Conservation (phyloP, 306 rosid genomes). For the Crotalaria pallida region DNA sequence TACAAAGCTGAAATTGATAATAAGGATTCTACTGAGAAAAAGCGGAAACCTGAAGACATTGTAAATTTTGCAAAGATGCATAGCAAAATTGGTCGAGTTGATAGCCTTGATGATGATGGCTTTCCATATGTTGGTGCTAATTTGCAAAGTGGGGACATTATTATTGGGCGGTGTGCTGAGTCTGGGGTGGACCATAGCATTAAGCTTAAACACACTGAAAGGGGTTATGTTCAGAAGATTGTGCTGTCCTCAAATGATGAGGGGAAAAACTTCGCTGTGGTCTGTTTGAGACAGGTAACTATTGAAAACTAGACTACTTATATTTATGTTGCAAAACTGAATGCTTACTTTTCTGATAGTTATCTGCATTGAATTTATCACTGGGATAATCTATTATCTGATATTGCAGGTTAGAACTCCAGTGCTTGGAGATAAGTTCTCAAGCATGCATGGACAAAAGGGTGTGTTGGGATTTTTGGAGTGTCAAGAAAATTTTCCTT, state of each 20-base stretch:
- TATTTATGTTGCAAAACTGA: slow-evolving; percentile 20
- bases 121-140: slow-evolving; percentile 84
- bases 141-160: slow-evolving; percentile 84
- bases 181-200: slow-evolving; percentile 87
- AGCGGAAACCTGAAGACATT: slow-evolving; percentile 67
- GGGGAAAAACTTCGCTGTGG: slow-evolving; percentile 87
- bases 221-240: slow-evolving; percentile 90
- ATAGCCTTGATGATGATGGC: slow-evolving; percentile 93
- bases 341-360: not conserved
- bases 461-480: slow-evolving; percentile 92
- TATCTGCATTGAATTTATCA: not conserved
- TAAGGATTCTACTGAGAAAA: slow-evolving; percentile 66
- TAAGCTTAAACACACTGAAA: slow-evolving; percentile 88
- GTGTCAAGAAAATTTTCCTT: slow-evolving; percentile 89
- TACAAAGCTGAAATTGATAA: slow-evolving; percentile 88
- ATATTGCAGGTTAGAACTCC: slow-evolving; percentile 79
- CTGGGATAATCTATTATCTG: slow-evolving; percentile 7
- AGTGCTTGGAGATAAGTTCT: slow-evolving; percentile 93
- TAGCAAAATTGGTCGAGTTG: slow-evolving; percentile 86
- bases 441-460: slow-evolving; percentile 99
- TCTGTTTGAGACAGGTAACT: slow-evolving; percentile 90
- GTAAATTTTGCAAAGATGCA: slow-evolving; percentile 80
- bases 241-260: slow-evolving; percentile 90
- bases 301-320: not conserved
- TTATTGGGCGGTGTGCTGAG: slow-evolving; percentile 83